Evolutionary conservation across 2,329 filamentous ascomycete species (phyloP).

Genomic region (Aspergillus sp.): DNA sequence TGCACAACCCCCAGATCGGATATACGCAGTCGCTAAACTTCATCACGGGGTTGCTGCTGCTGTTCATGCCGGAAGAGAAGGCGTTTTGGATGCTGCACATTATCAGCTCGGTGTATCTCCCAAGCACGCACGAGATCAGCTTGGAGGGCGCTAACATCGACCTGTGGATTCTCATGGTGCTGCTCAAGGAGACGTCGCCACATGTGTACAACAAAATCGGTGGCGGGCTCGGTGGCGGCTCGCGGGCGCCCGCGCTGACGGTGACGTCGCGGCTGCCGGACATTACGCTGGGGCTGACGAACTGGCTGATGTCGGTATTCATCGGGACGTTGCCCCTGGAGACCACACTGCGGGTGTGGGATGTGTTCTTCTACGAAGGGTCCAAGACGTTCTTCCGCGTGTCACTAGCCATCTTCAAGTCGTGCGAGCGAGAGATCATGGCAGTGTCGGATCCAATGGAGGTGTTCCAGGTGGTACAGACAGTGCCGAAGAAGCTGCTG

Average conservation of each 20-base stretch:
- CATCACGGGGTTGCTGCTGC: conserved; percentile 80
- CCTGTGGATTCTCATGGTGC: conserved; percentile 86
- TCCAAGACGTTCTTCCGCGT: conserved; percentile 92
- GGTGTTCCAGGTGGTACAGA: conserved; percentile 92
- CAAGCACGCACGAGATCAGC: conserved; percentile 86
- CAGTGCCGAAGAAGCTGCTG: conserved; percentile 75
- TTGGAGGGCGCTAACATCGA: conserved; percentile 93
- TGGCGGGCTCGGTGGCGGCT: conserved; percentile 52
- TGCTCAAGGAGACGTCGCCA: conserved; percentile 79
- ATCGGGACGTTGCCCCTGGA: conserved; percentile 92
- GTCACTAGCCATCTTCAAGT: conserved; percentile 86
- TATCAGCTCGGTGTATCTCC: conserved; percentile 83
- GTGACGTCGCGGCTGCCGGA: conserved; percentile 68
- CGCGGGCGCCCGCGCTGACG: conserved; percentile 45
- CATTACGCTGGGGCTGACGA: conserved; percentile 87
- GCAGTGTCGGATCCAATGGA: conserved; percentile 85
- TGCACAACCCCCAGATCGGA: conserved; percentile 87
- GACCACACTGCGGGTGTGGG: conserved; percentile 89
- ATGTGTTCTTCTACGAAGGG: conserved; percentile 93
- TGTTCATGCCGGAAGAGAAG: conserved; percentile 91
- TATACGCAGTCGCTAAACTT: conserved; percentile 98
- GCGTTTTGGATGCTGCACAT: conserved; percentile 92
- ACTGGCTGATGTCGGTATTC: conserved; percentile 98
- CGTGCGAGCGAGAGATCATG: conserved; percentile 78
- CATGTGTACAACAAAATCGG: conserved; percentile 86